These are phyloP conservation scores for Aureobasidium zeae DNA, from an alignment of 2,329 filamentous ascomycete species.

Conservation along the genomic window DNA sequence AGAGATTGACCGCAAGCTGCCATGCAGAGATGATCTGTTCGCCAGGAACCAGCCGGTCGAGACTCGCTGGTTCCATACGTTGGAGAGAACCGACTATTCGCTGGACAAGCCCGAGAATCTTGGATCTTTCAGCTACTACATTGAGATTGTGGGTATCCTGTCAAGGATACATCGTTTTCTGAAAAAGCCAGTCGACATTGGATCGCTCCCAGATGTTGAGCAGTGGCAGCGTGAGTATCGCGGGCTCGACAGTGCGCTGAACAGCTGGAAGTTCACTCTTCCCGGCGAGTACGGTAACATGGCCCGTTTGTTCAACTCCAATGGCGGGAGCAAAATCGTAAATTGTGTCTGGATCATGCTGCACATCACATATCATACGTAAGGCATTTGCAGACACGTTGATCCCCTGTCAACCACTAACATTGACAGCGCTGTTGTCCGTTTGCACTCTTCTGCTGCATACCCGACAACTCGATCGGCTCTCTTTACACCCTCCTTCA, in stretches of 20 bases:
- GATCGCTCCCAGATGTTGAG: constrained; percentile 73
- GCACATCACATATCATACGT: constrained; percentile 81
- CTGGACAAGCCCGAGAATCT: constrained; percentile 68
- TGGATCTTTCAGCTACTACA: constrained; percentile 80
- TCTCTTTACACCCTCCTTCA: constrained; percentile 83
- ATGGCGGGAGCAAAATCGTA: constrained; percentile 53
- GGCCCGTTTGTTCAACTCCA: constrained; percentile 60
- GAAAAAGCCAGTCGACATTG: constrained; percentile 82
- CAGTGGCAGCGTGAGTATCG: constrained; percentile 83
- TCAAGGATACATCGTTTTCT: constrained; percentile 82
- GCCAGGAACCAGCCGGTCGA: constrained; percentile 74
- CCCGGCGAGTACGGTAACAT: constrained; percentile 80
- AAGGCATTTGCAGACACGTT: constrained; percentile 26
- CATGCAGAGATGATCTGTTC: constrained; percentile 81
- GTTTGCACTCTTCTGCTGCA: constrained; percentile 82
- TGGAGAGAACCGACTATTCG: constrained; percentile 35
- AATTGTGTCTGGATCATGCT: constrained; percentile 86
- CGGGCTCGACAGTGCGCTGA: constrained; percentile 70
- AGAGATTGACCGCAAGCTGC: constrained; percentile 78
- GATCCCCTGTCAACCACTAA: constrained; percentile 23
- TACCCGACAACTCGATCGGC: constrained; percentile 83
- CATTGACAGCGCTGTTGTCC: constrained; percentile 59
- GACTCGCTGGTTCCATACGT: constrained; percentile 64
- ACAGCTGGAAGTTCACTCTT: constrained; percentile 73
- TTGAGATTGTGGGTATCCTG: constrained; percentile 79